Conservation (phyloP, 1,284 basidiomycete genomes). For the Sphaerobolus stellatus region DNA sequence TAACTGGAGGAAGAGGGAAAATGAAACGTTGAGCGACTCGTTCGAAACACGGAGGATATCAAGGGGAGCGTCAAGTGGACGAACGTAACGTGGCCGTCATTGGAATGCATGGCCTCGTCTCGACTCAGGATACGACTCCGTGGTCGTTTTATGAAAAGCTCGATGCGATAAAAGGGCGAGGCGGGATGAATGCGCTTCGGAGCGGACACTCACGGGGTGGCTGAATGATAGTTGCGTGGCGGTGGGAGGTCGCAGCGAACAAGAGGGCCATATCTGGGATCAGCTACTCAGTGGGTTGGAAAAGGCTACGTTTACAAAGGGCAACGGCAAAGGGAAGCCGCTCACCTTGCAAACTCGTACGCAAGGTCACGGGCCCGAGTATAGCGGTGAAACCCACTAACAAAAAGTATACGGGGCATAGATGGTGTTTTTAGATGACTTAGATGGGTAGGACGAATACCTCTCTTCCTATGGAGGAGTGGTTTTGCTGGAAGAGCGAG, state of each 20-base stretch:
- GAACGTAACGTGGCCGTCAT: no score
- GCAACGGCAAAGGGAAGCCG: constrained; percentile 7
- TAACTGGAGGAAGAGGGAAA: constrained; percentile 63
- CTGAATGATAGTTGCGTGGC: constrained; percentile 69
- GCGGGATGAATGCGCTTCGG: constrained; percentile 12
- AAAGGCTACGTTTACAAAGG: constrained; percentile 6
- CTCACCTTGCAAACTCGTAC: constrained; percentile 83
- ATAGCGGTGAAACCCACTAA: constrained; percentile 77
- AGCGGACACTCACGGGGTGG: constrained; percentile 70
- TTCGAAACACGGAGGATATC: constrained; percentile 28
- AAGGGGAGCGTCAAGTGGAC: no score
- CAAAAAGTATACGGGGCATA: constrained; percentile 78
- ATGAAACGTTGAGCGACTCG: constrained; percentile 67
- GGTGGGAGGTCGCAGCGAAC: constrained; percentile 89
- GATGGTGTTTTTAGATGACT: no score
- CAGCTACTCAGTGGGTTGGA: no score
- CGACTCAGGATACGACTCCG: constrained; percentile 13
- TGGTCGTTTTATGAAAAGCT: constrained; percentile 28
- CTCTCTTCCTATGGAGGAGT: no score
- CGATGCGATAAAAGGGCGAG: constrained; percentile 29
- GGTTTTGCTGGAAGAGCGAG: no score
- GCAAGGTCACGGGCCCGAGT: constrained; percentile 82
- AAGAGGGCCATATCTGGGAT: constrained; percentile 65
- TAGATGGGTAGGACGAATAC: no score
- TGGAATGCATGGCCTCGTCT: constrained; percentile 14